These are phyloP conservation scores for Drechslera avenae DNA, from an alignment of 2,329 filamentous ascomycete genomes.

Conservation along the genomic window DNA sequence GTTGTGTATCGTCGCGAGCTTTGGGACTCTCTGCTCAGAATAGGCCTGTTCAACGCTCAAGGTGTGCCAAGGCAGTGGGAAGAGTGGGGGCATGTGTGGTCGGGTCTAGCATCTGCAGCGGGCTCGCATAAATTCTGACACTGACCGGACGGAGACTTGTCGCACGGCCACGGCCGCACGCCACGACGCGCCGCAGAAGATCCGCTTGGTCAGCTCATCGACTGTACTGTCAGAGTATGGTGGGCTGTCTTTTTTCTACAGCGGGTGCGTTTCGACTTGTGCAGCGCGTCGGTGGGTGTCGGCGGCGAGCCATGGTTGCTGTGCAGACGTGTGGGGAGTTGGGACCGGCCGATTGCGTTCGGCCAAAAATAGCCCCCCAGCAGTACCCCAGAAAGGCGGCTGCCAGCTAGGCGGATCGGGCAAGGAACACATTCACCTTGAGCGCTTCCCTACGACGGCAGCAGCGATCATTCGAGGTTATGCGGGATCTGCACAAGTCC, in stretches of 20 bases:
- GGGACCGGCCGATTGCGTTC: constrained; percentile 17
- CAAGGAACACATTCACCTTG: constrained; percentile 20
- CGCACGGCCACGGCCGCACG: constrained; percentile 4
- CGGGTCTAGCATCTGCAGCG: neutral
- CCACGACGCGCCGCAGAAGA: constrained; percentile 19
- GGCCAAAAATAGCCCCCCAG: constrained; percentile 41
- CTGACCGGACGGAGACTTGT: constrained; percentile 5
- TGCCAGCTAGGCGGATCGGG: constrained; percentile 26
- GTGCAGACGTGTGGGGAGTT: constrained; percentile 22
- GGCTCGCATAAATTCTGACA: constrained; percentile 7
- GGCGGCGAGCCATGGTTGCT: constrained; percentile 12
- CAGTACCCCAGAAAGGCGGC: constrained; percentile 38
- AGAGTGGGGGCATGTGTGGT: neutral
- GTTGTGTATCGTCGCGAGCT: no score
- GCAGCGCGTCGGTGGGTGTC: constrained; percentile 20
- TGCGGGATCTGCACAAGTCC: constrained; percentile 39
- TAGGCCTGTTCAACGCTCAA: neutral
- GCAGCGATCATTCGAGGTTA: constrained; percentile 34
- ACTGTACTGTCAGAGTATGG: constrained; percentile 15
- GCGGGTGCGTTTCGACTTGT: constrained; percentile 29
- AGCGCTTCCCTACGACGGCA: constrained; percentile 21
- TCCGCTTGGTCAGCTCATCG: constrained; percentile 14
- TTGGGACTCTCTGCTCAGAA: no score
- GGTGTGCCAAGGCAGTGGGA: neutral
- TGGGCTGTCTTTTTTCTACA: constrained; percentile 12